A percentile compares a stretch with the other conserved stretches of the same genome.
phyloP scores from a whole-genome alignment of 805 yeast species.

The Sungouiella thailandica region DNA sequence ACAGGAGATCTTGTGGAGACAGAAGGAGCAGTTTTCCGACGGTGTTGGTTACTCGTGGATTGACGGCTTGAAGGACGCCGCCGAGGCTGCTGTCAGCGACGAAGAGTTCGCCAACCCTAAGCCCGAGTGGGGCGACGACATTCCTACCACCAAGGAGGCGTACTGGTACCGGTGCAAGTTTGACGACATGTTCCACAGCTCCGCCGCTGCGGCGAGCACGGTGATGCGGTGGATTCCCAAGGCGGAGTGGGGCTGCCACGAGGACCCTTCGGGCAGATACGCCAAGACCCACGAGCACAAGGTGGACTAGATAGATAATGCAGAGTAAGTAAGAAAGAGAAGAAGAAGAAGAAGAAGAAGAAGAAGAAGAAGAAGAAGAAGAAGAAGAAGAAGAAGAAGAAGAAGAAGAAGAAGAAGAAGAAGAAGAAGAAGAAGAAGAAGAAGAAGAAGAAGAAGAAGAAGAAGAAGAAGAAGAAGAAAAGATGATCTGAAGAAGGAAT shows the following conservation, averaged over 20 bases:
- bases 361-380: too few species aligned
- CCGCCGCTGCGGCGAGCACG: conserved; percentile 87
- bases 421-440: too few species aligned
- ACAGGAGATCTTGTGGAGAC: conserved; percentile 97
- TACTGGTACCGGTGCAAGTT: conserved; percentile 98
- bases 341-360: too few species aligned
- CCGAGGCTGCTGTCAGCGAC: conserved; percentile 80
- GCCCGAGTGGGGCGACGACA: conserved; percentile 92
- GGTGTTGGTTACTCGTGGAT: conserved; percentile 99
- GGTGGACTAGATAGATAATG: conserved; percentile 19
- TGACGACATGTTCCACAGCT: conserved; percentile 80
- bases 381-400: too few species aligned
- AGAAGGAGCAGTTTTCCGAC: conserved; percentile 98
- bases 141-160: conserved; percentile 97
- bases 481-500: too few species aligned
- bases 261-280: conserved; percentile 97
- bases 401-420: too few species aligned
- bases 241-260: conserved; percentile 99
- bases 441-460: too few species aligned
- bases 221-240: conserved; percentile 99
- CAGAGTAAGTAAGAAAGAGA: neutral
- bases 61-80: conserved; percentile 93
- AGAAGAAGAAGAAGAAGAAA: too few species aligned
- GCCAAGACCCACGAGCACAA: conserved; percentile 79
- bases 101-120: conserved; percentile 88